Evolutionary conservation across 2,329 filamentous ascomycete species (phyloP).

Genomic region (Beauveria sp.): DNA sequence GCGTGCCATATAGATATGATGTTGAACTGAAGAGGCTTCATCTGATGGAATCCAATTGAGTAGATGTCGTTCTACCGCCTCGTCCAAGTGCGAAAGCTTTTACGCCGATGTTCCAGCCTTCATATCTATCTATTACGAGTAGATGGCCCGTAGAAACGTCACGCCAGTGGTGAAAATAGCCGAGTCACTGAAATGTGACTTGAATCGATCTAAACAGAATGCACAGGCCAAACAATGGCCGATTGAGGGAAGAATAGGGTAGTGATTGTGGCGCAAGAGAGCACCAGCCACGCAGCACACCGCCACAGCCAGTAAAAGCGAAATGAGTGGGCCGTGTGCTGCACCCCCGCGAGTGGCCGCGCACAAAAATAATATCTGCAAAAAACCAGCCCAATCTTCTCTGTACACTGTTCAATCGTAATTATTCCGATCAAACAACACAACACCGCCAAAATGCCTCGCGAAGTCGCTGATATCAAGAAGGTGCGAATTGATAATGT

Average conservation of each 20-base stretch:
- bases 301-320: neutral
- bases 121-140: too few relatives aligned
- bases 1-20: too few relatives aligned
- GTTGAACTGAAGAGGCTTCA: too few relatives aligned
- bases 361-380: conserved; percentile 27
- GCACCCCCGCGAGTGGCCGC: conserved; percentile 21
- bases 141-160: too few relatives aligned
- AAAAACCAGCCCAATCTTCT: conserved; percentile 22
- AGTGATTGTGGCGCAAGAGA: neutral
- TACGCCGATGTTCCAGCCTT: too few relatives aligned
- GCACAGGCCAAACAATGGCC: neutral
- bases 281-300: neutral
- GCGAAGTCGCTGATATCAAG: conserved; percentile 98
- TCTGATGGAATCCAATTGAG: too few relatives aligned
- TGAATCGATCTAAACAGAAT: too few relatives aligned
- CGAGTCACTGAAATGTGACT: too few relatives aligned
- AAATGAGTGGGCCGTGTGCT: conserved; percentile 19
- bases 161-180: too few relatives aligned
- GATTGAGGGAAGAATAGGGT: neutral
- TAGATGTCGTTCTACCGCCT: too few relatives aligned
- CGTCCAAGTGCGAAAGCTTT: too few relatives aligned
- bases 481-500: conserved; percentile 40
- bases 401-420: conserved; percentile 23
- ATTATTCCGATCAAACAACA: conserved; percentile 32
- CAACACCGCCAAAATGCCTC: conserved; percentile 89